Base-by-base conservation (phyloP, 495 filamentous ascomycete species). In the Neurospora pannonica region DNA sequence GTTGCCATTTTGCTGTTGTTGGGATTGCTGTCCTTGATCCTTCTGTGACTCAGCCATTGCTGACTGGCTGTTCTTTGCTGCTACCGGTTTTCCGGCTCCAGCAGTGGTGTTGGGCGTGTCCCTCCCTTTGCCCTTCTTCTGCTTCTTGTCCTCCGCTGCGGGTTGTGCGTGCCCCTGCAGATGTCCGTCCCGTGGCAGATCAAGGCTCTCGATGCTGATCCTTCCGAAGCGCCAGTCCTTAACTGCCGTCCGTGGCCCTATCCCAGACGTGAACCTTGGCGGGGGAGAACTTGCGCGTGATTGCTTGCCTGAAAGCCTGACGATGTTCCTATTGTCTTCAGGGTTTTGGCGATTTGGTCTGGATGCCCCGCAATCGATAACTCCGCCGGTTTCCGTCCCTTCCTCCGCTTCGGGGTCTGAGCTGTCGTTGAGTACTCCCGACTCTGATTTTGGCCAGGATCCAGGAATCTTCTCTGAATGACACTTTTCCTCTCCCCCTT, bases 211-310 rank as follows among this genome's bases (percentile, higher is more conserved):
- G 19, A 87, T 79, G 36, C 77, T 80, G 19, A 87, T 76, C 40
- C 79, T 78, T 13, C 81, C 84, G 72, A 86, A 87, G 60, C 85
- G 77, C 85, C 85, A 87, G 72, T 87, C 85, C 76, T 77, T 83
- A 8, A 73, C 77, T 5, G 84, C 84, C 70, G 75, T 84, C 10
- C 75, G 43, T 21, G 85, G 81, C 7, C 83, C 81, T 70, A 86
- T 79, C 15, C 81, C 81, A 8, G 79, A 73, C 9, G 75, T 75
- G 13, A 81, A 80, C 38, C 74, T 74, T 6, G 82, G 82, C 31
- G 79, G 77, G 6, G 84, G 81, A 40, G 75, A 79, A 76, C 75
- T 81, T 17, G 73, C 77, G 71, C 78, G 80, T 70, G 71, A 80
- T 77, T 81, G 81, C 37, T 78, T 71, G 75, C 81, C 78, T 73